Evolutionary conservation across 1,284 basidiomycete genomes (phyloP), one percentile per base, ranked within the genome.

Genomic region (Porodaedalea pini): DNA sequence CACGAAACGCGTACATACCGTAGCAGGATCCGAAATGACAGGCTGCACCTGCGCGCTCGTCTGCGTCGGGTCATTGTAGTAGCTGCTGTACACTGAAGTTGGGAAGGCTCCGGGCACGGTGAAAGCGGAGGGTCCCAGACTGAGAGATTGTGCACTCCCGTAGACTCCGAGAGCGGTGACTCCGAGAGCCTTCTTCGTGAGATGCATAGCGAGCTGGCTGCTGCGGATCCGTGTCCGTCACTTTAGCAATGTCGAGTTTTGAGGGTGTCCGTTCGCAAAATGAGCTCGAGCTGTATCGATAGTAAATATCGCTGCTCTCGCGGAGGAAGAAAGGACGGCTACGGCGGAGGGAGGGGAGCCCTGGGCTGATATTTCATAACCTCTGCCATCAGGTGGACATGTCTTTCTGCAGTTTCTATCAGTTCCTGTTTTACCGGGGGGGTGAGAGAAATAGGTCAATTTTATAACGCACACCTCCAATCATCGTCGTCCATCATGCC

Each of bases 61-160:
- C 36, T 79, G 83, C 3, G 85, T 88, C 19, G 88, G 86, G 61
- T 78, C 70, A 67, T 88, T 87, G 69, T 84, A 88, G 68, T 89
- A 90, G 23, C 50, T 53, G 23, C 71, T 65, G 67, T 81, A 88
- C 34, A 77, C 68, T 4, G 81, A 78, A 3, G 85, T 85, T 1
- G 86, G 86, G 67, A 88, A 87, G 6, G 70, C 65, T n/a, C 84
- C 85, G 5, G 83, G 78, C 5, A 68, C 83, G 3, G 83, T 80
- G 65, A 78, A 85, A 7, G 73, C 75, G 8, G 80, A 76, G 21
- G 79, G 78, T 17, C 56, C 50, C n/a, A 52, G 23, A n/a, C 13
- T n/a, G 25, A 40, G 25, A 4, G 50, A 25, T 17, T 34, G 39
- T 11, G 40, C 37, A 13, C 25, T 23, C 29, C 15, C 51, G 32